phyloP scores from a whole-genome alignment of 768 basidiomycete genomes.

The Austroboletus eburneus region DNA sequence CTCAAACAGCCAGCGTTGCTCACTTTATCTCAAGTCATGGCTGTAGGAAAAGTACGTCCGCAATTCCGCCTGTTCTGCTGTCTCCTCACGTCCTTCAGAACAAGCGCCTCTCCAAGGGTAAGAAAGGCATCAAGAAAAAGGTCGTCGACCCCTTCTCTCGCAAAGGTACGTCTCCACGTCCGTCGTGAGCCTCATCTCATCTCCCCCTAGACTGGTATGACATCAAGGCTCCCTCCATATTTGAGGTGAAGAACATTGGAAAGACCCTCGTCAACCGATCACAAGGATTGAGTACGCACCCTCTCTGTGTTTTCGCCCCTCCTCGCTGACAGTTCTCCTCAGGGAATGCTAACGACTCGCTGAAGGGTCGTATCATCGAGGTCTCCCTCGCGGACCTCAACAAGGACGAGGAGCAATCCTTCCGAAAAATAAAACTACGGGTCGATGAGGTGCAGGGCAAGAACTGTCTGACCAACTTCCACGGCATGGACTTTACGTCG shows the following conservation, averaged over 20 bases:
- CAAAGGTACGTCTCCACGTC: constrained; percentile 63
- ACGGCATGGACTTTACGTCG: constrained; percentile 99
- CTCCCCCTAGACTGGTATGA: constrained; percentile 89
- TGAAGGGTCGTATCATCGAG: constrained; percentile 96
- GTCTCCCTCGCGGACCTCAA: constrained; percentile 95
- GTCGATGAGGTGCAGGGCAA: constrained; percentile 96
- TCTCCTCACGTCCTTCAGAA: constrained; percentile 50
- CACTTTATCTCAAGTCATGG: constrained; percentile 55
- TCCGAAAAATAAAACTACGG: constrained; percentile 99
- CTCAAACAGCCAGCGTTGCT: constrained; percentile 37
- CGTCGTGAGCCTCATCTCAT: background rate
- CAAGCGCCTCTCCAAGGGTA: constrained; percentile 96
- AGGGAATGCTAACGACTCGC: constrained; percentile 99
- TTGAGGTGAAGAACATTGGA: constrained; percentile 94
- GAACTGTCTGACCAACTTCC: constrained; percentile 99
- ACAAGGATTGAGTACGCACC: constrained; percentile 87
- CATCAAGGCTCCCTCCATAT: constrained; percentile 96
- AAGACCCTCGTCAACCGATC: constrained; percentile 99
- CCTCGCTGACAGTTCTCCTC: constrained; percentile 7
- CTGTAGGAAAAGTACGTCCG: constrained; percentile 77
- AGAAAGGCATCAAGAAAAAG: constrained; percentile 99
- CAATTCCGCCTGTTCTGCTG: background rate
- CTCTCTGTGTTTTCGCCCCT: background rate
- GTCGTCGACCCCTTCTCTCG: constrained; percentile 99
- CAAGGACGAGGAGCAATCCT: constrained; percentile 99